These are phyloP conservation scores for Ogataea salicorniae DNA, from an alignment of 805 yeast genomes.

Conservation along the genomic window DNA sequence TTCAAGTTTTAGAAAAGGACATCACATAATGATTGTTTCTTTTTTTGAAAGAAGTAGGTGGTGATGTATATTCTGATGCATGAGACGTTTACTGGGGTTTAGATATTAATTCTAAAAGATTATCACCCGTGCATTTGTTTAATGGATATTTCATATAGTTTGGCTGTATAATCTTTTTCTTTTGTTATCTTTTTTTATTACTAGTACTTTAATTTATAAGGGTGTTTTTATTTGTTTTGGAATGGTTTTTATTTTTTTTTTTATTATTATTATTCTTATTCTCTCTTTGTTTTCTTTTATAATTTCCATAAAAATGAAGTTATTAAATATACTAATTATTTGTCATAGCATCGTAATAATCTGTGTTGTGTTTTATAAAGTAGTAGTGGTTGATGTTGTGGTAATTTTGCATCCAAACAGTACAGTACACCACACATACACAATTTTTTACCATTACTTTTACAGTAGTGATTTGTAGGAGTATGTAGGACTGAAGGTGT, in stretches of 20 bases:
- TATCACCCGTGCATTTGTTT: neutral
- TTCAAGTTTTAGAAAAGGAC: neutral
- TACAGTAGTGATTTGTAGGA: no score
- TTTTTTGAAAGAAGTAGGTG: neutral
- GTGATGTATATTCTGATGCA: neutral
- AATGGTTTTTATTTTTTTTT: slow-evolving; percentile 4
- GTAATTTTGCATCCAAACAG: no score
- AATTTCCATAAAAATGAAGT: neutral
- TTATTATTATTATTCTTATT: neutral
- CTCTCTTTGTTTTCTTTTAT: neutral
- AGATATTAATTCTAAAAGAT: no score
- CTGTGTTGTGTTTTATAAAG: neutral
- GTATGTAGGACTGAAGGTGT: no score
- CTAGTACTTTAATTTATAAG: slow-evolving; percentile 5
- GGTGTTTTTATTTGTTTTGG: slow-evolving; percentile 13
- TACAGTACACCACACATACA: no score
- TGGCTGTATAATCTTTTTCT: slow-evolving; percentile 1
- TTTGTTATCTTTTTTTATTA: slow-evolving; percentile 4
- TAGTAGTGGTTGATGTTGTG: neutral
- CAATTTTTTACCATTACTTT: no score
- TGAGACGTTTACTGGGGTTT: no score
- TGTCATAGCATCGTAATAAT: neutral
- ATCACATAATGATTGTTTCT: no score
- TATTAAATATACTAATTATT: neutral
- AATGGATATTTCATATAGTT: neutral